Conservation (phyloP, 2,329 filamentous ascomycete genomes). For the Colletotrichum cereale region DNA sequence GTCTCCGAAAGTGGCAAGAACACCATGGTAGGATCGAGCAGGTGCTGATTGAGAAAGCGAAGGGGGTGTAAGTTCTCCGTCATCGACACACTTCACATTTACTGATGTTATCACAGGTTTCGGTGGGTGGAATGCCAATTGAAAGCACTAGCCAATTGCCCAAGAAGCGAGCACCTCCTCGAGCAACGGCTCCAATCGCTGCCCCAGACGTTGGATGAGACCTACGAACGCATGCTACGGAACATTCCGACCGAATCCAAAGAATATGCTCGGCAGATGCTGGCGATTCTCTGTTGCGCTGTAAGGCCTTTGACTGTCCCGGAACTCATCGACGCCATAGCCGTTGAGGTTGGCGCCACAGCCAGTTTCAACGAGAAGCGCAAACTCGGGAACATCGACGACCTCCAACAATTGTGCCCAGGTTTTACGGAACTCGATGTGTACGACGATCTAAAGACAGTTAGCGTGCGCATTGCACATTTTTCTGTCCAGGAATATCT, state of each 20-base stretch:
- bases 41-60: background rate
- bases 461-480: slow-evolving; percentile 1
- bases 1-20: background rate
- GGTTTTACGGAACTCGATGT: background rate
- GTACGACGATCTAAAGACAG: background rate
- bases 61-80: background rate
- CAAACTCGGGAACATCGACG: background rate
- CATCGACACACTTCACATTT: background rate
- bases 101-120: background rate
- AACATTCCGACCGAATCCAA: background rate
- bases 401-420: slow-evolving; percentile 4
- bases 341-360: background rate
- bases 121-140: slow-evolving; percentile 1
- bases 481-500: slow-evolving; percentile 27
- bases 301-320: background rate
- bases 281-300: slow-evolving; percentile 2
- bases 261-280: background rate
- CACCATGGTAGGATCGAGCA: background rate
- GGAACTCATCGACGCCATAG: slow-evolving; percentile 14
- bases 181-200: slow-evolving; percentile 40
- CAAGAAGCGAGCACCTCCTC: background rate
- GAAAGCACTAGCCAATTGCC: background rate
- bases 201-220: slow-evolving; percentile 46
- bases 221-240: slow-evolving; percentile 42
- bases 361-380: background rate